These are phyloP conservation scores for Apophysomyces trapeziformis DNA, from an alignment of 371 early-diverging fungal genomes.

Conservation along the genomic window DNA sequence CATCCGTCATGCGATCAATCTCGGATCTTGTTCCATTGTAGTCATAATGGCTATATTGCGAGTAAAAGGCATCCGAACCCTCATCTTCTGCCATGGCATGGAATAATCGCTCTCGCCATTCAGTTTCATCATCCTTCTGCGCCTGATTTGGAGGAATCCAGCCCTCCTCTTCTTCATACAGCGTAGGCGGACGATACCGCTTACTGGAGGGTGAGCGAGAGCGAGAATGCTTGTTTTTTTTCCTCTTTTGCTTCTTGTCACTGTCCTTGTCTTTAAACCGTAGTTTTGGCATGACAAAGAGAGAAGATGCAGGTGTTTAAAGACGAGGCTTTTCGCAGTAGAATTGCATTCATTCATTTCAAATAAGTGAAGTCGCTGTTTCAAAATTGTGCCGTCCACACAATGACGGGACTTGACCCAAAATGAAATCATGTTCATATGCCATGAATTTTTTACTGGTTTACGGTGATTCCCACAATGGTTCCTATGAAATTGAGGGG, in stretches of 20 bases:
- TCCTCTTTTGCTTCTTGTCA: conserved; percentile 18
- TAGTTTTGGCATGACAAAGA: not conserved
- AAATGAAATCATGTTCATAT: too few relatives aligned
- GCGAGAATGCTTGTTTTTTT: conserved; percentile 8
- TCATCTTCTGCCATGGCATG: conserved; percentile 55
- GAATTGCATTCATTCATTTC: too few relatives aligned
- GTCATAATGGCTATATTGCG: conserved; percentile 27
- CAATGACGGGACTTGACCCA: too few relatives aligned
- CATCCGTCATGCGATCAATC: conserved; percentile 39
- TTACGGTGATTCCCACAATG: too few relatives aligned
- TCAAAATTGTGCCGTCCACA: too few relatives aligned
- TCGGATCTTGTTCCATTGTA: not conserved
- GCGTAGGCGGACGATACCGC: conserved; percentile 23
- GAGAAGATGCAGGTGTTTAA: not conserved
- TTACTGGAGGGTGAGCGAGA: conserved; percentile 18
- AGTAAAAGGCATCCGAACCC: conserved; percentile 41
- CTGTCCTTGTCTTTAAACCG: conserved; percentile 13
- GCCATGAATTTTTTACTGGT: too few relatives aligned
- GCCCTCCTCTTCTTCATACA: conserved; percentile 42
- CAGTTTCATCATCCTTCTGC: conserved; percentile 22
- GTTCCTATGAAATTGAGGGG: too few relatives aligned
- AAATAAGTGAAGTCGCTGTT: too few relatives aligned
- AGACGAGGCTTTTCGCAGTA: too few relatives aligned
- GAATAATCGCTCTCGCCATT: conserved; percentile 49
- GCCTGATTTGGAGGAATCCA: conserved; percentile 34